Conservation (phyloP, 2,329 filamentous ascomycete species). For the Magnaporthales sp. region DNA sequence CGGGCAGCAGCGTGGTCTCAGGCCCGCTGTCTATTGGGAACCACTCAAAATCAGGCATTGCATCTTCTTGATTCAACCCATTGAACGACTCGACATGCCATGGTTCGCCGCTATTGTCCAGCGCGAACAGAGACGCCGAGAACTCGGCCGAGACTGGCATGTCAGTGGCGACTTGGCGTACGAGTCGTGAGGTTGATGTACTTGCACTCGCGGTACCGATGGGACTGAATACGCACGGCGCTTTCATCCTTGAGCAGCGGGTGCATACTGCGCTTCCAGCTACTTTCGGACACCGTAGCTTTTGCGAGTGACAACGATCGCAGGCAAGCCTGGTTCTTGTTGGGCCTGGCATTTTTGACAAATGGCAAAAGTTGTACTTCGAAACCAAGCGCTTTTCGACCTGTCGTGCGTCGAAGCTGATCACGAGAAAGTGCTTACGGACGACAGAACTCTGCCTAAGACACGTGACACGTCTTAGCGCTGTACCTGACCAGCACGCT, state of each 20-base stretch:
- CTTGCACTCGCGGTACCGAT: constrained; percentile 10
- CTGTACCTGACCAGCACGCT: too few species aligned
- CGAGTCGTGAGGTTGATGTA: not conserved
- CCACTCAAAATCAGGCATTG: not conserved
- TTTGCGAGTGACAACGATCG: constrained; percentile 37
- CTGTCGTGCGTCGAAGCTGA: not conserved
- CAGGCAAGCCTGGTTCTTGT: constrained; percentile 25
- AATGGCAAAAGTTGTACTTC: not conserved
- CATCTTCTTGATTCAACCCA: not conserved
- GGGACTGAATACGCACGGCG: constrained; percentile 33
- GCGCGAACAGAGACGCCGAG: not conserved
- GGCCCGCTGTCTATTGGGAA: not conserved
- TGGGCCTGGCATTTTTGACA: constrained; percentile 10
- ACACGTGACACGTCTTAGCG: too few species aligned
- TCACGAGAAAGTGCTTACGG: not conserved
- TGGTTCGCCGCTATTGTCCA: not conserved
- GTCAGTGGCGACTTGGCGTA: not conserved
- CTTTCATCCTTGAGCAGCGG: constrained; percentile 31
- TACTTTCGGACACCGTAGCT: constrained; percentile 34
- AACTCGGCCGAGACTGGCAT: not conserved
- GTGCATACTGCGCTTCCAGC: constrained; percentile 25
- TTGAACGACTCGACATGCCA: not conserved
- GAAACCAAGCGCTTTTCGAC: not conserved
- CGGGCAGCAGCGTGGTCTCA: not conserved
- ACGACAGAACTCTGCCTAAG: not conserved